These are phyloP conservation scores for Syncephalastrum monosporum DNA, from an alignment of 371 early-diverging fungal genomes.

Conservation along the genomic window DNA sequence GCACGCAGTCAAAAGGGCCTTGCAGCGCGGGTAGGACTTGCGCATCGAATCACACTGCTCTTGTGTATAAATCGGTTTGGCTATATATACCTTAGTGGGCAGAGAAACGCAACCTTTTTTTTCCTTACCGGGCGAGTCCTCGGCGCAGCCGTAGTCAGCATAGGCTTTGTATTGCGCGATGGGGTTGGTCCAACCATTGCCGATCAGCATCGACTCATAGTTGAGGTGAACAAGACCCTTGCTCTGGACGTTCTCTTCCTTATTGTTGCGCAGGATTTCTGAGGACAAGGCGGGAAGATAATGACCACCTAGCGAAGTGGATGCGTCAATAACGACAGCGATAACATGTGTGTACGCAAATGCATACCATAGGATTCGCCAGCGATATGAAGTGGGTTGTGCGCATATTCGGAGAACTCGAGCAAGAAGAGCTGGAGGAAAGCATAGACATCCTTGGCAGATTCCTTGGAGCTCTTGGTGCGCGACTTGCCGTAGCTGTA, in stretches of 20 bases:
- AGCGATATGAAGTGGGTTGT: constrained; percentile 47
- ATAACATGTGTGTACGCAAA: too few relatives aligned
- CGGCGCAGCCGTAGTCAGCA: constrained; percentile 76
- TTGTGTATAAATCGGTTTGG: constrained; percentile 38
- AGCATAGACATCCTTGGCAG: constrained; percentile 57
- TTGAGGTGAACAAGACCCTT: constrained; percentile 17
- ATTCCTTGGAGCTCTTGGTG: constrained; percentile 44
- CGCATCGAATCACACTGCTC: constrained; percentile 71
- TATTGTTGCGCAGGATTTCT: constrained; percentile 60
- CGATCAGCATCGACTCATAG: constrained; percentile 71
- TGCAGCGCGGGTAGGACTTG: constrained; percentile 68
- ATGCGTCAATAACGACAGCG: not conserved
- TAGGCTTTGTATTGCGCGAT: constrained; percentile 84
- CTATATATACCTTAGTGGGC: constrained; percentile 10
- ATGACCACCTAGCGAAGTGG: constrained; percentile 58
- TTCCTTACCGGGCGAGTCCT: constrained; percentile 23
- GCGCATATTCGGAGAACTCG: constrained; percentile 52
- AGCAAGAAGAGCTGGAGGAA: constrained; percentile 72
- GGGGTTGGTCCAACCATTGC: constrained; percentile 89
- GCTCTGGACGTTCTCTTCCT: constrained; percentile 18
- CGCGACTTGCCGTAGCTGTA: constrained; percentile 68
- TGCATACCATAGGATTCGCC: constrained; percentile 61
- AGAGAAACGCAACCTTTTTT: not conserved
- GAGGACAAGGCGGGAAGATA: constrained; percentile 74
- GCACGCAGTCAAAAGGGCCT: constrained; percentile 68